Evolutionary conservation across 257 asterid genomes (phyloP).

Genomic region (Echium plantagineum): DNA sequence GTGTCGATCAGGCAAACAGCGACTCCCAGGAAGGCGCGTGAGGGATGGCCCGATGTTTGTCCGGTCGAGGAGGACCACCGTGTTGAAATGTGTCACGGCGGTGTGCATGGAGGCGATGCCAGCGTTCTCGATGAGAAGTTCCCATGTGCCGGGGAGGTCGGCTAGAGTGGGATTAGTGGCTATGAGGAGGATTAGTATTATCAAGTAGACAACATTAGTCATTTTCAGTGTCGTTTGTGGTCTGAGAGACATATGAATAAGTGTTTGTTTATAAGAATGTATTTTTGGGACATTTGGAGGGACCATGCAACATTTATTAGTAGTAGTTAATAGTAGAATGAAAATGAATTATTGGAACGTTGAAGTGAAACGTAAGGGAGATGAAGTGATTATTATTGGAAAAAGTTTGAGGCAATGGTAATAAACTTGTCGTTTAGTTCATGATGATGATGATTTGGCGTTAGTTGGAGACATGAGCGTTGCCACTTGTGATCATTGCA

Average conservation of each 20-base stretch:
- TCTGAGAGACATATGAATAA: not conserved
- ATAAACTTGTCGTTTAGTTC: not conserved
- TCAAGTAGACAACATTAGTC: conserved; percentile 10
- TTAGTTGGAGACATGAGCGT: not conserved
- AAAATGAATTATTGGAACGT: not conserved
- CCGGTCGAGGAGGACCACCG: conserved; percentile 83
- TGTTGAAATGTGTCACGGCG: conserved; percentile 80
- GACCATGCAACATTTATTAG: not conserved
- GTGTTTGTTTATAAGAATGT: too few species aligned
- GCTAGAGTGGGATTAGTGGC: conserved; percentile 16
- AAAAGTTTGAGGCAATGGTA: not conserved
- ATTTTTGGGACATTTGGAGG: not conserved
- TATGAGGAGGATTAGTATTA: conserved; percentile 7
- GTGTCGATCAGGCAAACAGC: conserved; percentile 33
- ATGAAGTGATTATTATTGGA: not conserved
- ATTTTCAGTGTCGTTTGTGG: not conserved
- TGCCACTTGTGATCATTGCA: not conserved
- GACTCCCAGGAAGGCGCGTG: conserved; percentile 34
- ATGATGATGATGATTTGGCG: not conserved
- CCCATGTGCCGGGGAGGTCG: conserved; percentile 83
- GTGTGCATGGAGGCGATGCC: conserved; percentile 98
- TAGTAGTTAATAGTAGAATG: not conserved
- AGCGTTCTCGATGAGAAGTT: conserved; percentile 69
- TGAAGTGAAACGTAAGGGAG: conserved; percentile 6
- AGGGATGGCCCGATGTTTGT: conserved; percentile 75